These are phyloP conservation scores for Ustilago trichophora DNA, from an alignment of 1,284 basidiomycete genomes.

Conservation along the genomic window DNA sequence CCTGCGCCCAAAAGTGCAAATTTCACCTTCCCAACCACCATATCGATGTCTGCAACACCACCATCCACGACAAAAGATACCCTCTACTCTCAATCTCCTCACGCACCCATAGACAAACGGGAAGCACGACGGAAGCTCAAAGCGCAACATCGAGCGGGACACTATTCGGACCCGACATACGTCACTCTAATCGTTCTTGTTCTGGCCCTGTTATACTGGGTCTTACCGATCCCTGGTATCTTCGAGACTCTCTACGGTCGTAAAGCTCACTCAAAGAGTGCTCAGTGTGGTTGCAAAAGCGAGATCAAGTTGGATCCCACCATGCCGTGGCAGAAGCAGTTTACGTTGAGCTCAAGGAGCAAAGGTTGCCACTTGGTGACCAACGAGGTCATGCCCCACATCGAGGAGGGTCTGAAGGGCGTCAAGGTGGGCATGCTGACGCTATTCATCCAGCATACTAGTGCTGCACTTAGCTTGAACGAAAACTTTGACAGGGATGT, in stretches of 20 bases:
- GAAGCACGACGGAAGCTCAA: constrained; percentile 33
- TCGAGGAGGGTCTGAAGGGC: constrained; percentile 76
- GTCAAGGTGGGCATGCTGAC: constrained; percentile 65
- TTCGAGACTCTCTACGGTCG: constrained; percentile 31
- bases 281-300: neutral
- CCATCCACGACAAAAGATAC: constrained; percentile 10
- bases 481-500: constrained; percentile 81
- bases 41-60: constrained; percentile 27
- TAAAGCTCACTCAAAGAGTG: neutral
- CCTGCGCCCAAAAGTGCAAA: no score
- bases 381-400: constrained; percentile 76
- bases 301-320: constrained; percentile 13
- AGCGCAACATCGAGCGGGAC: constrained; percentile 32
- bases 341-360: constrained; percentile 70
- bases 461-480: constrained; percentile 85
- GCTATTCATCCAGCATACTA: constrained; percentile 82
- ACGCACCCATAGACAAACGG: constrained; percentile 41
- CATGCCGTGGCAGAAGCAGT: constrained; percentile 93
- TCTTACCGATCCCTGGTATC: constrained; percentile 41
- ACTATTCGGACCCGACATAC: constrained; percentile 43
- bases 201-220: constrained; percentile 35
- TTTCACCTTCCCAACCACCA: constrained; percentile 6
- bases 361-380: constrained; percentile 84
- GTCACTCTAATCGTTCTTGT: constrained; percentile 31
- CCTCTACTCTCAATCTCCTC: constrained; percentile 32